Conservation (phyloP, 192 early-diverging fungal genomes). For the Coemansia sp. region DNA sequence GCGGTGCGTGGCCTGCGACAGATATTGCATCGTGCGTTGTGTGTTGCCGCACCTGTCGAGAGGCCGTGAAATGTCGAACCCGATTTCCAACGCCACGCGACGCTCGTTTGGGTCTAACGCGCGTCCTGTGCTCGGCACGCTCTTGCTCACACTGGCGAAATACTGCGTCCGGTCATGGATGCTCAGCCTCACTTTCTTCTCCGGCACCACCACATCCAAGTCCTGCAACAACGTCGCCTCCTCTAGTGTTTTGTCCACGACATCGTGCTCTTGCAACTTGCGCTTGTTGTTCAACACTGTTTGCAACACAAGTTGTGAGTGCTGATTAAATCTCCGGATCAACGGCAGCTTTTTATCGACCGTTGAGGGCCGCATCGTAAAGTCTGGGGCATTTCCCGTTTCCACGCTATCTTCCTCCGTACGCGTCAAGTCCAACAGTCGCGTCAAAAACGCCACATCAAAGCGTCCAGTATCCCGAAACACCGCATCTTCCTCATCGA, state of each 20-base stretch:
- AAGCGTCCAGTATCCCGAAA: conserved; percentile 45
- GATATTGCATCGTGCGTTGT: conserved; percentile 24
- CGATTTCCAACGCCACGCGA: conserved; percentile 15
- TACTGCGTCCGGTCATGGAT: conserved; percentile 76
- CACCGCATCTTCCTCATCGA: conserved; percentile 73
- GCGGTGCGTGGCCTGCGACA: conserved; percentile 28
- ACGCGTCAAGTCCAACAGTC: conserved; percentile 75
- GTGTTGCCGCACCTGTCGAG: conserved; percentile 28
- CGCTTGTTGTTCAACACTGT: conserved; percentile 46
- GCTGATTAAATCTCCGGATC: conserved; percentile 85
- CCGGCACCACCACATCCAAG: conserved; percentile 54
- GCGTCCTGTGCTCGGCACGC: background rate
- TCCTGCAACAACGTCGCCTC: conserved; percentile 71
- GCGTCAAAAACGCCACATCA: conserved; percentile 59
- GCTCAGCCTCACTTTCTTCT: conserved; percentile 59
- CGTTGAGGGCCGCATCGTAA: conserved; percentile 74
- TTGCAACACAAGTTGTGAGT: conserved; percentile 75
- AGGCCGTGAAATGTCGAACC: conserved; percentile 34
- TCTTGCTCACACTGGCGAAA: conserved; percentile 63
- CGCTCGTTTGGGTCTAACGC: background rate
- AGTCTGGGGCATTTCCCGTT: conserved; percentile 75
- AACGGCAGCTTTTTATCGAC: conserved; percentile 67
- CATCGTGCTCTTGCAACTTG: conserved; percentile 4
- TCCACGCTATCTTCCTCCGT: conserved; percentile 80
- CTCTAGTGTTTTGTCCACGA: conserved; percentile 49